Base-by-base conservation (phyloP, 2,329 filamentous ascomycete species). In the Dichotomopilus funicola region DNA sequence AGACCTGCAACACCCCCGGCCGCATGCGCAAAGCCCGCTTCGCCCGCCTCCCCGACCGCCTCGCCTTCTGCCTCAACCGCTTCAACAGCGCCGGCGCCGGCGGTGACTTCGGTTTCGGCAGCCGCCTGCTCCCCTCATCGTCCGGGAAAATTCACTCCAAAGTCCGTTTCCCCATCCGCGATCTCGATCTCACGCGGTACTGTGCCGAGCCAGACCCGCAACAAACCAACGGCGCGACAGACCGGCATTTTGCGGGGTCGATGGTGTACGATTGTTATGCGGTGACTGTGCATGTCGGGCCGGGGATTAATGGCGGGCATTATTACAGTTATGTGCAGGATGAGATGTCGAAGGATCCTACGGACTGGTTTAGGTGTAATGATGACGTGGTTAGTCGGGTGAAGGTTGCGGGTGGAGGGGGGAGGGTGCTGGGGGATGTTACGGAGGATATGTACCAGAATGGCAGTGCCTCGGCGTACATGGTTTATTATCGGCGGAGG, bases 231-330 rank as follows among this genome's bases (percentile, higher is more conserved):
- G 12, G 70, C 67, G 5, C 19, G 19, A 63, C 70, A 57, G 73
- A 76, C 55, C 69, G 64, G 8, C 72, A 73, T 11, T 77, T 79
- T 55, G 63, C 65, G 2, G 72, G 71, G 0, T 86, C 88, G 0
- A 90, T 88, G 66, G 73, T 76, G 5, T 99, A 96, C 70, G 87
- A 95, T 66, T 86, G 88, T 51, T 96, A 95, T 67, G 92, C 86
- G 2, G 87, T 96, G 6, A 82, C 95, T 53, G 78, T 88, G 59
- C 91, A 96, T 68, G 71, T 81, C 4, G 91, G 91, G 27, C 73
- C 73, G 1, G 83, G 78, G 1, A 75, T 88, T 51, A 80, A 82
- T 40, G 82, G 81, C 50, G 91, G 91, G 0, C 91, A 96, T 71
- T 96, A 96, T 69, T 85, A 86, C 52, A 80, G 85, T 3, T 83